A percentile compares a stretch with the other conserved stretches of the same genome.
These are phyloP conservation scores for Begonia masoniana DNA, from an alignment of 306 rosid genomes.

Conservation along the genomic window DNA sequence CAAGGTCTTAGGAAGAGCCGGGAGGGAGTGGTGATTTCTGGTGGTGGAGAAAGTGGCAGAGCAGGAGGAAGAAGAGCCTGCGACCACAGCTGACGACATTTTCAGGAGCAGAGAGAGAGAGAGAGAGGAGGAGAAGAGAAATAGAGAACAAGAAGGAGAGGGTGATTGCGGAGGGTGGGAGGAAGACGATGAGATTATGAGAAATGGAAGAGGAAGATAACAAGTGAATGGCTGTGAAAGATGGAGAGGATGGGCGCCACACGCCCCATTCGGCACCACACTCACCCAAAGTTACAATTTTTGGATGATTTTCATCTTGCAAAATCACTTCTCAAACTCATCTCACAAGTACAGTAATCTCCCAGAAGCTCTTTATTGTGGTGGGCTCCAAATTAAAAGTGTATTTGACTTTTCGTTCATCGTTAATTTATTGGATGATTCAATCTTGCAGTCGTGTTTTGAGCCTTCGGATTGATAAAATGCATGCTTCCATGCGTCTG, in stretches of 20 bases:
- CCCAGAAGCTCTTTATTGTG: no score
- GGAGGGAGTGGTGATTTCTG: neutral
- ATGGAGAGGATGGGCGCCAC: neutral
- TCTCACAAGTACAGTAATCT: no score
- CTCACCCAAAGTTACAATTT: neutral
- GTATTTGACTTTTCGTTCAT: no score
- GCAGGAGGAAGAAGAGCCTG: slow-evolving; percentile 42
- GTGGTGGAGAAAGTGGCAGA: slow-evolving; percentile 36
- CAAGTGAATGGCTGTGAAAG: neutral
- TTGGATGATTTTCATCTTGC: neutral
- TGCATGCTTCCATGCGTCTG: no score
- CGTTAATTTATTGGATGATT: no score
- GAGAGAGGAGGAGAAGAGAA: neutral
- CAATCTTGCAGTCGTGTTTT: no score
- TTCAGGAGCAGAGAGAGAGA: slow-evolving; percentile 6
- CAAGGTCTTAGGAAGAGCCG: neutral
- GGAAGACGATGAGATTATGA: neutral
- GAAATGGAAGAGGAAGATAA: neutral
- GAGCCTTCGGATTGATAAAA: no score
- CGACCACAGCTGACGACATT: slow-evolving; percentile 56
- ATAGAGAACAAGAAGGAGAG: neutral
- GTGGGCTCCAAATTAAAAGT: no score
- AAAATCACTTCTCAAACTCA: neutral
- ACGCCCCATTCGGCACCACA: neutral
- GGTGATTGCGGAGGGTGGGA: neutral